phyloP scores from a whole-genome alignment of 2,329 filamentous ascomycete genomes.

The Xylariaceae sp. region DNA sequence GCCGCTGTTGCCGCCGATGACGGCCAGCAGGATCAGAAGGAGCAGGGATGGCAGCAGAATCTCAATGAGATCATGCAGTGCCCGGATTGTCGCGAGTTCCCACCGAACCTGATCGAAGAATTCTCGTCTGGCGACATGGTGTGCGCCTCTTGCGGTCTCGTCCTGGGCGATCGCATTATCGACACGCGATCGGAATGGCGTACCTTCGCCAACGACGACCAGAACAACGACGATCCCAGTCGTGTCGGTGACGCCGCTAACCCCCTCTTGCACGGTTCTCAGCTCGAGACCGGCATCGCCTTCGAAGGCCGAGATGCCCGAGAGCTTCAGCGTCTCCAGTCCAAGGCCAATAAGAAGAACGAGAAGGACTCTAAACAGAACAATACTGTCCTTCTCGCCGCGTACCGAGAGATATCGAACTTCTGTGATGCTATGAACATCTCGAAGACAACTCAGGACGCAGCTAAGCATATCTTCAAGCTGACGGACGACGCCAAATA shows the following conservation, averaged over 20 bases:
- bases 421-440: conserved; percentile 83
- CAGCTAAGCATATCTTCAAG: conserved; percentile 93
- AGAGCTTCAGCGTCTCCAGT: conserved; percentile 65
- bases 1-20: conserved; percentile 21
- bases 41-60: conserved; percentile 65
- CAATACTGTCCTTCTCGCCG: conserved; percentile 66
- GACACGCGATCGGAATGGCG: conserved; percentile 98
- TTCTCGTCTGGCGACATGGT: conserved; percentile 90
- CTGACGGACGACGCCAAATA: conserved; percentile 86
- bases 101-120: conserved; percentile 91
- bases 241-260: conserved; percentile 96
- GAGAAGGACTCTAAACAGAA: conserved; percentile 56
- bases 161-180: conserved; percentile 84
- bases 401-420: conserved; percentile 83
- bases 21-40: conserved; percentile 20
- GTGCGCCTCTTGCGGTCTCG: conserved; percentile 84
- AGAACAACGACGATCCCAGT: conserved; percentile 91
- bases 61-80: conserved; percentile 82
- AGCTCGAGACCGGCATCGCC: conserved; percentile 82
- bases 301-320: conserved; percentile 64
- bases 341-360: conserved; percentile 68
- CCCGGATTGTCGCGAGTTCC: conserved; percentile 82
- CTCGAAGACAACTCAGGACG: conserved; percentile 74
- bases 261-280: conserved; percentile 80
- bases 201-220: conserved; percentile 97